phyloP scores from a whole-genome alignment of 805 yeast genomes.

The Vanderwaltozyma tropicalis region DNA sequence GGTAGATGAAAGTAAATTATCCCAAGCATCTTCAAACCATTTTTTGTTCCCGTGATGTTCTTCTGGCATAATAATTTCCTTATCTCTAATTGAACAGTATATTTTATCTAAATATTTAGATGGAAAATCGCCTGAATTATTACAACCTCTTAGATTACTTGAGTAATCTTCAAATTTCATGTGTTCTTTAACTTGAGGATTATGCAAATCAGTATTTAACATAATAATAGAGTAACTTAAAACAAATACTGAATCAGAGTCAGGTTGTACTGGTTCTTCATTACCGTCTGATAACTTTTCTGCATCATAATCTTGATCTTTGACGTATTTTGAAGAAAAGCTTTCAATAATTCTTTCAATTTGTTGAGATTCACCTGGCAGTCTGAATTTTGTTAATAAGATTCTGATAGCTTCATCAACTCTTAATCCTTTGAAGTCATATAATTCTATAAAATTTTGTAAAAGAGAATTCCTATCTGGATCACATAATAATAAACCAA shows the following conservation, averaged over 20 bases:
- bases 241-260: slow-evolving; percentile 78
- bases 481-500: slow-evolving; percentile 81
- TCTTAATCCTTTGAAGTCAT: slow-evolving; percentile 68
- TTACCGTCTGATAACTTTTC: slow-evolving; percentile 9
- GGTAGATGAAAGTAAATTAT: slow-evolving; percentile 43
- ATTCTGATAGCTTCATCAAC: slow-evolving; percentile 90
- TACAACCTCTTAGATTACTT: slow-evolving; percentile 70
- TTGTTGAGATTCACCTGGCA: slow-evolving; percentile 97
- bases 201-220: slow-evolving; percentile 89
- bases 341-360: slow-evolving; percentile 85
- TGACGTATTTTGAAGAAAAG: slow-evolving; percentile 73
- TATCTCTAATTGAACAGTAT: slow-evolving; percentile 66
- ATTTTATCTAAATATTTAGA: slow-evolving; percentile 76
- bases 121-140: slow-evolving; percentile 61
- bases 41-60: slow-evolving; percentile 90
- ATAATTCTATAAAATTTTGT: slow-evolving; percentile 50
- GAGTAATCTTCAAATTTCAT: slow-evolving; percentile 82
- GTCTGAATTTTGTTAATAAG: slow-evolving; percentile 69
- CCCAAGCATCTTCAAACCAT: slow-evolving; percentile 87
- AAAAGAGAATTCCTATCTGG: slow-evolving; percentile 54
- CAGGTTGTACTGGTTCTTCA: slow-evolving; percentile 50
- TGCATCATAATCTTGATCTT: slow-evolving; percentile 38
- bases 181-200: slow-evolving; percentile 83
- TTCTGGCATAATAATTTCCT: slow-evolving; percentile 95
- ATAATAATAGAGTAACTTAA: slow-evolving; percentile 85